Evolutionary conservation across 2,329 filamentous ascomycete genomes (phyloP).

Genomic region (Peltaster fructicola): DNA sequence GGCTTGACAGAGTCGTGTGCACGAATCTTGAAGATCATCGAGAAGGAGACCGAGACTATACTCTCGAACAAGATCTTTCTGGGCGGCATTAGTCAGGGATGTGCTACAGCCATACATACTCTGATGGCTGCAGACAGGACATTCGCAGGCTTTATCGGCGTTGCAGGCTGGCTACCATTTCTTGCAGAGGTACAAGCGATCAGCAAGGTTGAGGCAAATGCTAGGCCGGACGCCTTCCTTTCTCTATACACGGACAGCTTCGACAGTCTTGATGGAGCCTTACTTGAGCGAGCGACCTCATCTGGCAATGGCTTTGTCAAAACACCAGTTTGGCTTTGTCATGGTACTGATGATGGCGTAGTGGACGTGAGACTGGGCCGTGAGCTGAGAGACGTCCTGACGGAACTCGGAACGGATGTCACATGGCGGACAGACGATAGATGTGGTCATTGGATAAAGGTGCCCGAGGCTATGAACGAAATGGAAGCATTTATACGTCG

Average conservation of each 20-base stretch:
- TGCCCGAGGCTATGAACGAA: neutral
- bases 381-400: neutral
- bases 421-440: neutral
- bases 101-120: neutral
- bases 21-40: neutral
- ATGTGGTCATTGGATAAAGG: neutral
- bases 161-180: neutral
- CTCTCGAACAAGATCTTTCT: neutral
- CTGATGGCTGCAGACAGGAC: neutral
- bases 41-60: neutral
- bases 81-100: neutral
- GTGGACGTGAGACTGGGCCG: neutral
- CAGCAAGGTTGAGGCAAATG: too few species aligned
- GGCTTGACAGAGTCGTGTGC: neutral
- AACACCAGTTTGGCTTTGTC: neutral
- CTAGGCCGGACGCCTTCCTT: too few species aligned
- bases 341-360: neutral
- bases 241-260: too few species aligned
- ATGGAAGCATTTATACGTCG: neutral
- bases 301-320: neutral
- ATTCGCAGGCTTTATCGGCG: neutral
- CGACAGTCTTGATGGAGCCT: neutral
- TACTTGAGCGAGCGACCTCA: neutral
- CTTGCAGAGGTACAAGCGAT: too few species aligned
- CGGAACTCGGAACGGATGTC: neutral